A percentile compares a stretch with the other conserved stretches of the same genome.
Conservation (phyloP, 2,329 filamentous ascomycete genomes). For the Balansia obtecta region DNA sequence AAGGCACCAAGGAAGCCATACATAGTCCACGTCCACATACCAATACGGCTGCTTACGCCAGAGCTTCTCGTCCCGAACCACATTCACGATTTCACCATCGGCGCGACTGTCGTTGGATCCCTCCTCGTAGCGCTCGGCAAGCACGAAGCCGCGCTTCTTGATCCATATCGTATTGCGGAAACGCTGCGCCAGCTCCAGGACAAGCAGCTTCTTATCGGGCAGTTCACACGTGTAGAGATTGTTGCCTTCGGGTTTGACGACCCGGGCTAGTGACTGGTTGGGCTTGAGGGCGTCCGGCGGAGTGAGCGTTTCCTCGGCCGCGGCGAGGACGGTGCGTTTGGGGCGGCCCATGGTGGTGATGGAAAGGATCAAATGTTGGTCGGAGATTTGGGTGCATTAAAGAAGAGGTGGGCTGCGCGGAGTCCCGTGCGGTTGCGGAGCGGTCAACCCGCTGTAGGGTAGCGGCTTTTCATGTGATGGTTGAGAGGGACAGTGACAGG, state of each 20-base stretch:
- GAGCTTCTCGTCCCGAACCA: constrained; percentile 79
- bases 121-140: constrained; percentile 57
- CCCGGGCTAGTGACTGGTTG: constrained; percentile 60
- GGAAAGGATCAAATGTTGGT: not conserved
- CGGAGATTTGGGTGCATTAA: not conserved
- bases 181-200: constrained; percentile 70
- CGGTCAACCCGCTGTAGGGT: too few relatives aligned
- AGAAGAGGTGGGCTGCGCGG: not conserved
- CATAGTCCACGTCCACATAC: constrained; percentile 30
- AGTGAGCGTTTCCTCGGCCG: constrained; percentile 56
- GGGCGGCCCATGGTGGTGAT: constrained; percentile 21
- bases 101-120: constrained; percentile 65
- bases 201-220: constrained; percentile 49
- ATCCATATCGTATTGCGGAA: constrained; percentile 94
- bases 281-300: constrained; percentile 45
- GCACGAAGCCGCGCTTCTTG: constrained; percentile 74
- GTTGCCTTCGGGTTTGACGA: constrained; percentile 76
- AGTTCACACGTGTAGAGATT: constrained; percentile 74
- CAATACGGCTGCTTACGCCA: constrained; percentile 89
- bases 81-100: constrained; percentile 80
- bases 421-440: too few relatives aligned
- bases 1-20: too few relatives aligned
- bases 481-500: too few relatives aligned
- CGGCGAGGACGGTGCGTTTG: constrained; percentile 66
- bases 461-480: too few relatives aligned